Conservation (phyloP, 257 asterid genomes). For the Fraxinus americana region DNA sequence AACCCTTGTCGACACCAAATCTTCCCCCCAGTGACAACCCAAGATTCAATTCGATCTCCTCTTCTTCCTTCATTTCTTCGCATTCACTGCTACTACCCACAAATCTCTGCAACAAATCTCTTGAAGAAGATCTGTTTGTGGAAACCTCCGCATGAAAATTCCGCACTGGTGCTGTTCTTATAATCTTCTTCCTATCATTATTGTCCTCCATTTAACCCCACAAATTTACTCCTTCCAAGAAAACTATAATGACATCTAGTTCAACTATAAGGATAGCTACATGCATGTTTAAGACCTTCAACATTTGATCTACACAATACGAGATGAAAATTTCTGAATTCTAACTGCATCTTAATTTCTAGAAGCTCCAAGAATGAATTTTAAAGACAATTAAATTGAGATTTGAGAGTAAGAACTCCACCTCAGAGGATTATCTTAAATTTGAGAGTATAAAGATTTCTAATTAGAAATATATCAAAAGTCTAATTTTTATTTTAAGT, state of each 20-base stretch:
- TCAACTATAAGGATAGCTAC: constrained; percentile 28
- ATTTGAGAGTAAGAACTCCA: constrained; percentile 8
- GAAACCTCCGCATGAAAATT: constrained; percentile 41
- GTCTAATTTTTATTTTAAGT: too few relatives aligned
- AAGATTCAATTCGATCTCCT: constrained; percentile 77
- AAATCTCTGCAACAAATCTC: constrained; percentile 75
- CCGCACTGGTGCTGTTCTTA: constrained; percentile 52
- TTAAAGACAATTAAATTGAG: constrained; percentile 13
- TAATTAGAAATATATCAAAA: too few relatives aligned
- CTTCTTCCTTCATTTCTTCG: constrained; percentile 27
- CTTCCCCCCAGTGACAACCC: constrained; percentile 94
- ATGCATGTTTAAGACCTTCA: constrained; percentile 42
- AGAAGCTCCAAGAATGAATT: constrained; percentile 32
- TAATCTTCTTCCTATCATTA: constrained; percentile 40
- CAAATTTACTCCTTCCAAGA: constrained; percentile 15
- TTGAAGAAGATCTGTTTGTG: constrained; percentile 41
- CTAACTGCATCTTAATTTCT: constrained; percentile 50
- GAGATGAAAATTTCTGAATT: constrained; percentile 40
- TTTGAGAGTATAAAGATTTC: too few relatives aligned
- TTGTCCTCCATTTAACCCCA: constrained; percentile 49
- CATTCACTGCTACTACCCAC: constrained; percentile 44
- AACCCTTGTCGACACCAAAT: constrained; percentile 81
- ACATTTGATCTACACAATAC: constrained; percentile 43
- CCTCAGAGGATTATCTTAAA: neutral
- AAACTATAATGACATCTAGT: constrained; percentile 6